Percentiles rank a stretch among this genome's conserved stretches.
phyloP scores from a whole-genome alignment of 176 grass and related monocot genomes.

The Oryza nivara region DNA sequence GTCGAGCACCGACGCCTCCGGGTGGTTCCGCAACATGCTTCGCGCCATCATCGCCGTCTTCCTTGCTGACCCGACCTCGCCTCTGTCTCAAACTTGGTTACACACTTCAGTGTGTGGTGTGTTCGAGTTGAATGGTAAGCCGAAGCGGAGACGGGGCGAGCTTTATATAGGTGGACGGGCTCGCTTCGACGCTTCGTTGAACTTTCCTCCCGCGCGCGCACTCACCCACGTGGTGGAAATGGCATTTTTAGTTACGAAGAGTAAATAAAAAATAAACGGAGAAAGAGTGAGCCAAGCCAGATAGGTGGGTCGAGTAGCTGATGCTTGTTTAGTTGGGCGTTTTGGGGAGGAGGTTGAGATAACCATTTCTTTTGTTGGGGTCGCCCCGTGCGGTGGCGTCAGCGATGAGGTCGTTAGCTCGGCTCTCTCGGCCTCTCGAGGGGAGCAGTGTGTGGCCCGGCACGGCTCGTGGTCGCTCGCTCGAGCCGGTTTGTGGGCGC shows the following conservation, averaged over 20 bases:
- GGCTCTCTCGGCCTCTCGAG: too few relatives aligned
- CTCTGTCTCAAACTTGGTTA: background rate
- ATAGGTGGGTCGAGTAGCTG: background rate
- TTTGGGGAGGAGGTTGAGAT: background rate
- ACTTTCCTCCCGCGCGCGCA: conserved; percentile 45
- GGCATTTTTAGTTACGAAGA: background rate
- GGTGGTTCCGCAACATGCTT: conserved; percentile 41
- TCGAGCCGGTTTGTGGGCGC: background rate
- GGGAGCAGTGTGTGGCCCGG: background rate
- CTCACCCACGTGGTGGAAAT: conserved; percentile 60
- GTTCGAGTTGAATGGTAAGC: conserved; percentile 31
- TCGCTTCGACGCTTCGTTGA: conserved; percentile 57
- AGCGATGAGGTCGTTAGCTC: conserved; percentile 41
- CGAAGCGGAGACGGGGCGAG: background rate
- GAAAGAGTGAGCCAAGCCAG: background rate
- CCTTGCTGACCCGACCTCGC: background rate
- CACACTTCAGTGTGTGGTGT: background rate
- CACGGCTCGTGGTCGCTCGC: too few relatives aligned
- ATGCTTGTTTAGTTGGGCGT: background rate
- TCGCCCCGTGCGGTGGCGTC: conserved; percentile 20
- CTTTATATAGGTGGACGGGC: conserved; percentile 45
- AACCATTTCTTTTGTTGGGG: conserved; percentile 1
- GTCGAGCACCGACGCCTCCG: conserved; percentile 53
- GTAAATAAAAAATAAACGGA: conserved; percentile 11
- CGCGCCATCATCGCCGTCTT: background rate